Conservation (phyloP, 805 yeast genomes). For the Kodamaea kaohsiungensis region DNA sequence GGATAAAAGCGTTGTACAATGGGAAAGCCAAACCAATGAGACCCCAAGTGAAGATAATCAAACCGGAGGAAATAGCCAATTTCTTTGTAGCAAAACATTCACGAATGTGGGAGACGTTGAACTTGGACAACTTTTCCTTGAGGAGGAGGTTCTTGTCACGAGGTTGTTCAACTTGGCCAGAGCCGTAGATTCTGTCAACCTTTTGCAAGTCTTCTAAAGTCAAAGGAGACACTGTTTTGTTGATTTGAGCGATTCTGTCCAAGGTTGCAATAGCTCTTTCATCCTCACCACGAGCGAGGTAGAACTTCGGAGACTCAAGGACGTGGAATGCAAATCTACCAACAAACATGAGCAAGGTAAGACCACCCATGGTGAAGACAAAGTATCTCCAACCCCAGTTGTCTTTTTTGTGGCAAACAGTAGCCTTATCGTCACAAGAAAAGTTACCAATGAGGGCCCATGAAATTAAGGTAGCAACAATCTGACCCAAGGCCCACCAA, state of each 20-base stretch:
- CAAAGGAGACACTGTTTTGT: constrained; percentile 40
- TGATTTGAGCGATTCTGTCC: constrained; percentile 46
- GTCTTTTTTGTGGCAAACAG: constrained; percentile 39
- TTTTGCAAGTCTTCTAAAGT: constrained; percentile 47
- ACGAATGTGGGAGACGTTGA: constrained; percentile 38
- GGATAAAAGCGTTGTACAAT: constrained; percentile 54
- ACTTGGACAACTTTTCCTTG: constrained; percentile 27
- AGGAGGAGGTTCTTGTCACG: constrained; percentile 18
- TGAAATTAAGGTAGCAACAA: constrained; percentile 50
- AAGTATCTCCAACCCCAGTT: constrained; percentile 67
- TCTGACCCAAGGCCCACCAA: constrained; percentile 64
- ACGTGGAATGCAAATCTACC: constrained; percentile 40
- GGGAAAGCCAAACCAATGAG: constrained; percentile 61
- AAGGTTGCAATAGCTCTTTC: constrained; percentile 47
- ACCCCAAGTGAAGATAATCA: constrained; percentile 52
- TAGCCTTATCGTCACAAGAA: constrained; percentile 38
- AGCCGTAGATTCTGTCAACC: constrained; percentile 38
- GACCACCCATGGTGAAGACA: constrained; percentile 48
- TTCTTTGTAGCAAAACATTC: constrained; percentile 48
- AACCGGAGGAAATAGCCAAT: constrained; percentile 45
- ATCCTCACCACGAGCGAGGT: constrained; percentile 53
- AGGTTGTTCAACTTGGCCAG: constrained; percentile 15
- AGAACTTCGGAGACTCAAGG: constrained; percentile 58
- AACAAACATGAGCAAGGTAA: constrained; percentile 41
- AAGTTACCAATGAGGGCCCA: constrained; percentile 58